Base-by-base conservation (phyloP, 257 asterid species). In the Linaria vulgaris region DNA sequence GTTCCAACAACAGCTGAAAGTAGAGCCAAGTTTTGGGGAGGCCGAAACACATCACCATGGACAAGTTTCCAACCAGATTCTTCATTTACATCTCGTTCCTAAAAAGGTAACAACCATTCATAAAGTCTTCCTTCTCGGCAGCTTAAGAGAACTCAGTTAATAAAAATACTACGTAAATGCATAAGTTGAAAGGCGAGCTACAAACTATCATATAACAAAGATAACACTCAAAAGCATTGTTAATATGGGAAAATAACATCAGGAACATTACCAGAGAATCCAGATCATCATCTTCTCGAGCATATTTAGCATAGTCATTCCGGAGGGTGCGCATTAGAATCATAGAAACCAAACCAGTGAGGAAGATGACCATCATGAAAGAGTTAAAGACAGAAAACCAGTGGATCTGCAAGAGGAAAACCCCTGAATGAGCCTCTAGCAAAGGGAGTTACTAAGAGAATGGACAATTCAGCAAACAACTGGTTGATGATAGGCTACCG, bases 351-450 rank as follows among this genome's bases (percentile, higher is more conserved):
- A 92, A 68, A 20, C 98, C 98, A 60, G 97, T 88, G 27, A 92
- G 96, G 84, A 92, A 92, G 71, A 92, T 92, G 50, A 92, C 98
- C 98, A 92, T 92, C 98, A 92, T 88, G 88, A 92, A 92, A 59
- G 98, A 92, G 77, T 92, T 92, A 63, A 92, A 89, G 49, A 92
- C 88, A 47, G 98, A 92, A 77, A 92, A 92, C 97, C 97, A 92
- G 72, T 92, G 98, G 65, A 92, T 92, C 98, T 92, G 95, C 78
- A 82, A 54, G 56, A 80, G 55, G 53, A 39, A 63, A 63, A 65
- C 21, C 14, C 55, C 19, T 16, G 24, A 20, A 66, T 77, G 61
- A 77, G 64, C 66, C 31, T 30, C 68, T 54, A 37, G 71, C 57
- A 8, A 39, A 56, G 41, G 56, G 31, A 49, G 30, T 22, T 60